Conservation (phyloP, 1,284 basidiomycete genomes). For the Puccinia hordei region DNA sequence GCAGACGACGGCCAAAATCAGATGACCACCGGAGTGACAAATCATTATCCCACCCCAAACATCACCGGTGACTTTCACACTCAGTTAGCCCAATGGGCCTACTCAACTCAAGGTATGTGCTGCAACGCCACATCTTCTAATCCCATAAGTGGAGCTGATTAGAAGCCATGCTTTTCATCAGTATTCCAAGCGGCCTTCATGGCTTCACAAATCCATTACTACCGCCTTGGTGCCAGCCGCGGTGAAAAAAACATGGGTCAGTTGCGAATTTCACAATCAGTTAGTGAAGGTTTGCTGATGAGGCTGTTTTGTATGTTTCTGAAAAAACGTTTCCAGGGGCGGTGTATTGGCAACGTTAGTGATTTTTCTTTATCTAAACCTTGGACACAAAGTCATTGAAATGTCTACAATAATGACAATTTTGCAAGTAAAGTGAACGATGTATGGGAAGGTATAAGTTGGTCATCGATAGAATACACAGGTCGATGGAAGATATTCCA, state of each 20-base stretch:
- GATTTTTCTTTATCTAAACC: neutral
- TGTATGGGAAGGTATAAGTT: conserved; percentile 69
- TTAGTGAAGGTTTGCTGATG: neutral
- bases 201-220: conserved; percentile 67
- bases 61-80: conserved; percentile 32
- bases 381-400: neutral
- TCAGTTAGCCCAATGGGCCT: conserved; percentile 52
- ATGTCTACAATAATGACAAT: too few species aligned
- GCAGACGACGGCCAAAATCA: conserved; percentile 54
- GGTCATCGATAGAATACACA: conserved; percentile 68
- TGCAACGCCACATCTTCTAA: conserved; percentile 61
- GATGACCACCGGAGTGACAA: conserved; percentile 52
- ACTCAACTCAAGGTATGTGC: conserved; percentile 53
- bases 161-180: conserved; percentile 64
- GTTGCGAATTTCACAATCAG: conserved; percentile 55
- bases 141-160: neutral
- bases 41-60: conserved; percentile 49
- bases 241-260: conserved; percentile 68
- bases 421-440: conserved; percentile 63
- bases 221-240: conserved; percentile 66
- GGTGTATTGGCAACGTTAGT: conserved; percentile 55
- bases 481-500: conserved; percentile 69
- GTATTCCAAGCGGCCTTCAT: conserved; percentile 66
- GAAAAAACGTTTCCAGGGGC: conserved; percentile 47
- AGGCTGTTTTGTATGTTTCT: neutral